Base-by-base conservation (phyloP, 1,284 basidiomycete genomes). In the Chalciporus sp. region DNA sequence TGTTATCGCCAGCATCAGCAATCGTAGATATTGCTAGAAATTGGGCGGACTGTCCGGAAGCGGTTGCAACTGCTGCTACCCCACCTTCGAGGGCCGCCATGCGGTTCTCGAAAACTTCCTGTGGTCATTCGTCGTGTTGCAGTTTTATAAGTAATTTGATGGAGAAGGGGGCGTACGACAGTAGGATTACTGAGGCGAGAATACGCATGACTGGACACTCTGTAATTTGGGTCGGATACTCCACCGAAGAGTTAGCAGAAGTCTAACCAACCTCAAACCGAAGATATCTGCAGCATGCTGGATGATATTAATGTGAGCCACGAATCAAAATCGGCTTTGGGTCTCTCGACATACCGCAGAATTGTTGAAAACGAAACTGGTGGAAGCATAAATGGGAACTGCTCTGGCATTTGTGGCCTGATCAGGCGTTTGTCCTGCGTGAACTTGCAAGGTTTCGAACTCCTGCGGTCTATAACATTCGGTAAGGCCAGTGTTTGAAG, bases 251-350 rank as follows among this genome's bases (percentile, higher is more conserved):
- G 12, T 8, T n/a, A 11, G 28, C 14, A 2, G 23, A 23, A 23
- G 23, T 23, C 23, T 23, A 23, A 58, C 74, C 42, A 49, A 83
- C 83, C 72, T 84, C 57, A 94, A 72, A 17, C 83, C 88, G 69
- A 94, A 95, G 44, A 95, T 79, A 67, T 93, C 88, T 20, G 92
- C 91, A 8, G 79, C 93, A 62, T 95, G 92, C 84, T 90, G 60
- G 7, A 39, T 17, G 46, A 37, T 44, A 42, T 35, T 45, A 23
- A 23, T 23, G 23, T 23, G 23, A 23, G 23, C 23, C 23, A 23
- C 23, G 23, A 23, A 23, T 23, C 23, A 23, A 6, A 23, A 23
- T 23, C 23, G 23, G 23, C 23, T 23, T 23, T 48, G 14, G 51
- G 52, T 41, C 26, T 11, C 16, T n/a, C 35, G 8, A 31, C 71